A percentile compares a stretch with the other conserved stretches of the same genome.
Evolutionary conservation across 139 green algal species (phyloP).

Genomic region (Coelastrella sp.): DNA sequence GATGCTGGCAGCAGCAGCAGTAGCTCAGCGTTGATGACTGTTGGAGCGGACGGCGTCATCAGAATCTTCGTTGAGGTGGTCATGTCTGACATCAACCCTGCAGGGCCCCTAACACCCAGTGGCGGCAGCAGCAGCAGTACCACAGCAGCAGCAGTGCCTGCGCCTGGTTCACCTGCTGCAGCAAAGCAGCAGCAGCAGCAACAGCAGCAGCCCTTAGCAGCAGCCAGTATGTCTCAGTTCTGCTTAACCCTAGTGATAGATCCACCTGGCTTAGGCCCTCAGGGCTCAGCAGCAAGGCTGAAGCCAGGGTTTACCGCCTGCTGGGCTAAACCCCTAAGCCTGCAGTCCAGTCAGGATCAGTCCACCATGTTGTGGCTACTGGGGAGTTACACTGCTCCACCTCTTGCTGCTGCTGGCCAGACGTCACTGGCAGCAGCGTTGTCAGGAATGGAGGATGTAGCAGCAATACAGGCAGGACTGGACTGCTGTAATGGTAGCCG

Average conservation of each 20-base stretch:
- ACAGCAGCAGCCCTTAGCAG: not conserved
- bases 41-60: constrained; percentile 65
- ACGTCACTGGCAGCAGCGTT: constrained; percentile 15
- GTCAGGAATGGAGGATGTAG: not conserved
- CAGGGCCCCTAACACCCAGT: not conserved
- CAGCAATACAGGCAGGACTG: constrained; percentile 10
- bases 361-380: constrained; percentile 45
- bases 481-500: not conserved
- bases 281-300: not conserved
- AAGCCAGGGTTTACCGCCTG: constrained; percentile 48
- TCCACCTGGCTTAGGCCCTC: constrained; percentile 53
- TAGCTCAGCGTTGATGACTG: constrained; percentile 65
- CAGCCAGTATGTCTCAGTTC: constrained; percentile 62
- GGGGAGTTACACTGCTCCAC: not conserved
- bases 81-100: constrained; percentile 36
- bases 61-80: constrained; percentile 78
- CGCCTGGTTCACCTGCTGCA: not conserved
- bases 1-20: constrained; percentile 17
- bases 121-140: constrained; percentile 21
- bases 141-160: constrained; percentile 27
- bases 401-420: not conserved
- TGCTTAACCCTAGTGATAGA: constrained; percentile 76
- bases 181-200: not conserved
- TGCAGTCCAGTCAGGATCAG: not conserved
- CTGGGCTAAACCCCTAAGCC: constrained; percentile 58